Evolutionary conservation across 2,329 filamentous ascomycete genomes (phyloP).

Genomic region (Cercospora beticola): DNA sequence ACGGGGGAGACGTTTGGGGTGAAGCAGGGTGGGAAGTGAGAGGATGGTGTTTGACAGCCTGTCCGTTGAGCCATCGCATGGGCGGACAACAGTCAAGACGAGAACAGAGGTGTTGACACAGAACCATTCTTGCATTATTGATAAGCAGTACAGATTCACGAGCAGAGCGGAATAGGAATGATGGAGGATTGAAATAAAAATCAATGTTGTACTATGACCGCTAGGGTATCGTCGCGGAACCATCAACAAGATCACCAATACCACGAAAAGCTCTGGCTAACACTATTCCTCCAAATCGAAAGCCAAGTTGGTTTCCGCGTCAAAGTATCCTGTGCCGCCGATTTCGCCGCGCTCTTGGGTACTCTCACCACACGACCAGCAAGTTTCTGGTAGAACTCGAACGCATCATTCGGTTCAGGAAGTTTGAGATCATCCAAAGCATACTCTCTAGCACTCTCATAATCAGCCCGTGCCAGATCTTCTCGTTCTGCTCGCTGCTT

Average conservation of each 20-base stretch:
- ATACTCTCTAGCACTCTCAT: neutral
- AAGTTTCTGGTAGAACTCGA: neutral
- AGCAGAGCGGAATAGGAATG: neutral
- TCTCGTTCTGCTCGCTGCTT: neutral
- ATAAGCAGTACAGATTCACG: neutral
- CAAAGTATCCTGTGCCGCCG: neutral
- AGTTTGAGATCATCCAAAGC: neutral
- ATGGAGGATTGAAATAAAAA: neutral
- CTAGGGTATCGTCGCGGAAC: neutral
- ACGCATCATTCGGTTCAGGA: neutral
- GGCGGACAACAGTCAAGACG: too few relatives aligned
- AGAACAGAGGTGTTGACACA: neutral
- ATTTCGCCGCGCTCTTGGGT: neutral
- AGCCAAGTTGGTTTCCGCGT: neutral
- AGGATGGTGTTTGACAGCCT: neutral
- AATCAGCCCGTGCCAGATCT: neutral
- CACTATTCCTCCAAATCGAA: neutral
- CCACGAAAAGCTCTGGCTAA: neutral
- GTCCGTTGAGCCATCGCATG: neutral
- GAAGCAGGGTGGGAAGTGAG: conserved; percentile 21
- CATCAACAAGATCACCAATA: neutral
- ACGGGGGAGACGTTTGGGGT: conserved; percentile 46
- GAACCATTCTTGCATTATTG: neutral
- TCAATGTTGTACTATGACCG: neutral
- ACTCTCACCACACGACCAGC: neutral